Evolutionary conservation across 345 rosid genomes (phyloP).

Genomic region (Capsella bursapastoris): DNA sequence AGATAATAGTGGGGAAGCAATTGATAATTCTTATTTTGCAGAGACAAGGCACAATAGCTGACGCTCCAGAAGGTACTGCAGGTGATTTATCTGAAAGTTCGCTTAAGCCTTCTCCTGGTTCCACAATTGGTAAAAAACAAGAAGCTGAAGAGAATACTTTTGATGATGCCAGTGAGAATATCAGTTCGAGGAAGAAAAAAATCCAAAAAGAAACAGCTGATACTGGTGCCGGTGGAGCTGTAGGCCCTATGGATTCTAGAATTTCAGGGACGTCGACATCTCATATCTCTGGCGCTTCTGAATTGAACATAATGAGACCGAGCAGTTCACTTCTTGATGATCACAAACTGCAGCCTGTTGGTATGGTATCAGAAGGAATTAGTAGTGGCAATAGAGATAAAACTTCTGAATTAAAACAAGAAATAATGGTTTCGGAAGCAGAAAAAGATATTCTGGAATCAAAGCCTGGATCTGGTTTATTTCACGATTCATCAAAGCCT

Average conservation of each 20-base stretch:
- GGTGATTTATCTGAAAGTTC: conserved; percentile 48
- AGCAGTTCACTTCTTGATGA: conserved; percentile 50
- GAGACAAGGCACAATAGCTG: conserved; percentile 50
- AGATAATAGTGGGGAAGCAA: conserved; percentile 25
- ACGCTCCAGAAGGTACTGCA: conserved; percentile 43
- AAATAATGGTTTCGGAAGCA: conserved; percentile 48
- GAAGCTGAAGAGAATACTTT: conserved; percentile 48
- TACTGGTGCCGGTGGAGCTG: conserved; percentile 39
- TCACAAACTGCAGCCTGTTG: conserved; percentile 48
- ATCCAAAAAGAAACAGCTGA: conserved; percentile 52
- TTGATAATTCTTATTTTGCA: conserved; percentile 36
- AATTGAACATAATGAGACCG: conserved; percentile 39
- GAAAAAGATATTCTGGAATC: conserved; percentile 48
- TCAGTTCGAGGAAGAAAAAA: conserved; percentile 38
- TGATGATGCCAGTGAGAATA: conserved; percentile 42
- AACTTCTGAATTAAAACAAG: conserved; percentile 49
- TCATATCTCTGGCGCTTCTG: conserved; percentile 47
- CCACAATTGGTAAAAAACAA: conserved; percentile 33
- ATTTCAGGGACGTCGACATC: conserved; percentile 39
- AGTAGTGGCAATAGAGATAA: conserved; percentile 47
- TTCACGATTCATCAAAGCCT: conserved; percentile 52
- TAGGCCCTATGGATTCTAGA: conserved; percentile 46
- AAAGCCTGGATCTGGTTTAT: conserved; percentile 45
- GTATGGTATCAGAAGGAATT: conserved; percentile 50
- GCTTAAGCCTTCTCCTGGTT: conserved; percentile 47